phyloP scores from a whole-genome alignment of 2,329 filamentous ascomycete genomes.

The Verticillium tricorpus region DNA sequence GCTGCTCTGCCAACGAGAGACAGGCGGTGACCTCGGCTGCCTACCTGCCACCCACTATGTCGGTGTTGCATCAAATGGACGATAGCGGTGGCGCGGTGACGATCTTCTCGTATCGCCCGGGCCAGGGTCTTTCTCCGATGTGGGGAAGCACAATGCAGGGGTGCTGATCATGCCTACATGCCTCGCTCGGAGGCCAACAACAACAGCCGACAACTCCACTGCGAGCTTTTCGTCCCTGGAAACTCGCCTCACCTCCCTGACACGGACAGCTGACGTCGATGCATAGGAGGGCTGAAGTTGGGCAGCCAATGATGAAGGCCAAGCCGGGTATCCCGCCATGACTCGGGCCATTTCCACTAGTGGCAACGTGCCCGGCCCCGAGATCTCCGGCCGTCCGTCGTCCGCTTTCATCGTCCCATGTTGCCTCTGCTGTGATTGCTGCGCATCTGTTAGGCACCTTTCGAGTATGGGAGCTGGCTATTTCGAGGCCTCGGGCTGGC shows the following conservation, averaged over 20 bases:
- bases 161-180: neutral
- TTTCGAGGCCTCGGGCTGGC: neutral
- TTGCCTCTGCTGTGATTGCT: neutral
- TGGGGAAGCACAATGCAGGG: neutral
- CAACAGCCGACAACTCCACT: neutral
- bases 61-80: neutral
- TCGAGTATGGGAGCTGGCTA: neutral
- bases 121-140: neutral
- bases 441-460: neutral
- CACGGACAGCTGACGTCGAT: neutral
- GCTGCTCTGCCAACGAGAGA: neutral
- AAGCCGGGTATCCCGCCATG: neutral
- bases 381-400: neutral
- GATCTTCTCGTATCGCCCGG: conserved; percentile 1
- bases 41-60: neutral
- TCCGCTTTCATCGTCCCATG: neutral
- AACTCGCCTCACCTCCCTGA: neutral
- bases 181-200: neutral
- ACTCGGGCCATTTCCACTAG: neutral
- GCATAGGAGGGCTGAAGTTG: neutral
- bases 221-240: neutral
- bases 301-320: neutral
- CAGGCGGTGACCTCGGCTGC: neutral
- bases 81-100: neutral
- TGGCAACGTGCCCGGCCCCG: neutral